Evolutionary conservation across 495 filamentous ascomycete species (phyloP).

Genomic region (Talaromyces proteolyticus): DNA sequence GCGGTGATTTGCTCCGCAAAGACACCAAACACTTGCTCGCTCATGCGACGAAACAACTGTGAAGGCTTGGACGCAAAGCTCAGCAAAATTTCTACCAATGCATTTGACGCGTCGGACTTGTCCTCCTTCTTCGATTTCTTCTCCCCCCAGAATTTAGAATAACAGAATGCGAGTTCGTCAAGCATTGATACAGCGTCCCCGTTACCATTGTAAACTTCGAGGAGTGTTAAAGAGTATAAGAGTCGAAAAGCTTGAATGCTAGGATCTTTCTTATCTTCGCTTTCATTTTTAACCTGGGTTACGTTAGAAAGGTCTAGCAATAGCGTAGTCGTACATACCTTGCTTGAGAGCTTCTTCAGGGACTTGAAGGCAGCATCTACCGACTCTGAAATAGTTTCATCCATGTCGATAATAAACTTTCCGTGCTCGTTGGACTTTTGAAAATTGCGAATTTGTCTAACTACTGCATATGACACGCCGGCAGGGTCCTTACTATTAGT

Average conservation of each 20-base stretch:
- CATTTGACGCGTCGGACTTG: conserved; percentile 59
- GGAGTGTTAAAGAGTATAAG: conserved; percentile 75
- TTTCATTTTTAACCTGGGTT: conserved; percentile 30
- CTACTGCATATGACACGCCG: conserved; percentile 43
- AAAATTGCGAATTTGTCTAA: conserved; percentile 42
- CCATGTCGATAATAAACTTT: conserved; percentile 53
- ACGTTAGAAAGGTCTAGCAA: neutral
- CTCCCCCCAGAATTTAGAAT: conserved; percentile 52
- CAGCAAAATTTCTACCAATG: conserved; percentile 80
- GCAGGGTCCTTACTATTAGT: conserved; percentile 50
- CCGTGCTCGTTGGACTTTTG: conserved; percentile 33
- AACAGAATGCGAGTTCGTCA: conserved; percentile 67
- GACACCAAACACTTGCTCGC: conserved; percentile 77
- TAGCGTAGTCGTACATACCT: conserved; percentile 25
- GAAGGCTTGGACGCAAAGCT: conserved; percentile 84
- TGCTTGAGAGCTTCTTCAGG: conserved; percentile 63
- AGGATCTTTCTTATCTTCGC: conserved; percentile 13
- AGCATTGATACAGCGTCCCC: conserved; percentile 73
- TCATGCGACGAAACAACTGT: conserved; percentile 75
- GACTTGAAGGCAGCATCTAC: conserved; percentile 58
- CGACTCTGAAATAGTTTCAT: conserved; percentile 52
- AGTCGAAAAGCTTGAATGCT: conserved; percentile 61
- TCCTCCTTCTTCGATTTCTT: conserved; percentile 41
- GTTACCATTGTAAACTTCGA: conserved; percentile 87
- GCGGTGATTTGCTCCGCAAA: conserved; percentile 66